Percentiles rank a stretch among this genome's conserved stretches.
Conservation (phyloP, 495 filamentous ascomycete genomes). For the Penicillium odoratum region DNA sequence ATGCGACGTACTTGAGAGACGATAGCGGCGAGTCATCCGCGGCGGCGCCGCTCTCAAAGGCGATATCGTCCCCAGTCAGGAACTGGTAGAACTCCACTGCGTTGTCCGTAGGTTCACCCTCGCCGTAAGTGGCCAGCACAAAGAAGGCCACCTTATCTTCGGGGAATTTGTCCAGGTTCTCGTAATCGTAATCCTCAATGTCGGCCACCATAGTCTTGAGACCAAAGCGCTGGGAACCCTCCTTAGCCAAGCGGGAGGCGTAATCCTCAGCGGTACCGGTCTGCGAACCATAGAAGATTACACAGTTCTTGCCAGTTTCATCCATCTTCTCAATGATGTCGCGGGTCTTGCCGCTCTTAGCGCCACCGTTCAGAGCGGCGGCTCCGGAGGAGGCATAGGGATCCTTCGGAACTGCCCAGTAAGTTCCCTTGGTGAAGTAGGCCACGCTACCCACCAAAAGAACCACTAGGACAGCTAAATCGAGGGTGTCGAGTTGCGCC, state of each 20-base stretch:
- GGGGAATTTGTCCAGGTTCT: constrained; percentile 86
- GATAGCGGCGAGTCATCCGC: constrained; percentile 71
- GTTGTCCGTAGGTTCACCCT: constrained; percentile 98
- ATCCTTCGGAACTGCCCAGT: constrained; percentile 82
- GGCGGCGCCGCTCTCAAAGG: constrained; percentile 70
- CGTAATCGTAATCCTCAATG: constrained; percentile 96
- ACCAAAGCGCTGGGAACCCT: constrained; percentile 93
- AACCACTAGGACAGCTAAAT: constrained; percentile 82
- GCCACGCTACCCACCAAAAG: constrained; percentile 85
- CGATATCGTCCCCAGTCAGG: constrained; percentile 73
- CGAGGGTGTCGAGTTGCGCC: constrained; percentile 95
- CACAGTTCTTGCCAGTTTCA: constrained; percentile 91
- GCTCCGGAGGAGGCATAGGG: constrained; percentile 76
- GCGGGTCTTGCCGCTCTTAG: constrained; percentile 82
- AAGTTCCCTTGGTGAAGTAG: constrained; percentile 95
- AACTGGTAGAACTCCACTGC: constrained; percentile 99
- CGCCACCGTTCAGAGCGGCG: constrained; percentile 62
- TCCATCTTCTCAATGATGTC: constrained; percentile 96
- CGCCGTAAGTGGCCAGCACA: constrained; percentile 95
- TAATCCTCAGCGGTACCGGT: constrained; percentile 99
- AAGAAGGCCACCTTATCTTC: constrained; percentile 92
- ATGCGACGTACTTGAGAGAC: constrained; percentile 89
- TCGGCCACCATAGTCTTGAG: constrained; percentile 99
- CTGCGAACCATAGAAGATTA: constrained; percentile 98
- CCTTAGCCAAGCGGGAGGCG: constrained; percentile 94